Evolutionary conservation across 352 stramenopile genomes (phyloP), one percentile per base, ranked within the genome.

Genomic region (Pythium rhizo-oryzae): DNA sequence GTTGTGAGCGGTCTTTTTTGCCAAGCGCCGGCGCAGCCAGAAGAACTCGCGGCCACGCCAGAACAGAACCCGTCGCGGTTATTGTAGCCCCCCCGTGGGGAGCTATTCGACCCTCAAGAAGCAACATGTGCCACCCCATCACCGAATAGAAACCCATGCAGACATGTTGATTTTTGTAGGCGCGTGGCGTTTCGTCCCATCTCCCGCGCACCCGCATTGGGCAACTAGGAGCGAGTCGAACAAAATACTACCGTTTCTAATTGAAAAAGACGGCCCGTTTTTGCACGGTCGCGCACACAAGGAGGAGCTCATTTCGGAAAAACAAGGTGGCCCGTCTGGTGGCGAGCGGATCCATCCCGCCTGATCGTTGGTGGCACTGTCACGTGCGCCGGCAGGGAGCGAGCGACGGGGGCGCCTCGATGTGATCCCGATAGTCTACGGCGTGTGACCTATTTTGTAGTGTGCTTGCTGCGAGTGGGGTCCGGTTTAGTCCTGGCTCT

Each of bases 121-220:
- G 37, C 64, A 70, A 70, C 50, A 0, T 3, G 8, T 19, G 18
- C 7, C 19, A 8, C 23, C 63, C 62, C 55, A 64, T 70, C 63
- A 30, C 53, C 54, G 30, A 70, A 70, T 64, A 70, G 47, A 46
- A 56, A 70, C 64, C 64, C 64, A 70, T 59, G 64, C 64, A 70
- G 64, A 70, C 55, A 65, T 70, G 13, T 61, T 39, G 28, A 30
- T 15, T 13, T 51, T 51, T 61, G 47, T 70, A 70, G 23, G 6
- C 5, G 8, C 1, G 9, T n/a, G 7, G 9, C 1, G 18, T 64
- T 24, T 37, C 16, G 21, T 41, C 55, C 37, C 30, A 63, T 63
- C 62, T 33, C 16, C 41, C 2, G 21, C 4, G 0, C n/a, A 16
- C 54, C 53, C 33, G 8, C 16, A 65, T 65, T 46, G 0, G 44